These are phyloP conservation scores for Sugiyamaella lignohabitans DNA, from an alignment of 805 yeast species.

Conservation along the genomic window DNA sequence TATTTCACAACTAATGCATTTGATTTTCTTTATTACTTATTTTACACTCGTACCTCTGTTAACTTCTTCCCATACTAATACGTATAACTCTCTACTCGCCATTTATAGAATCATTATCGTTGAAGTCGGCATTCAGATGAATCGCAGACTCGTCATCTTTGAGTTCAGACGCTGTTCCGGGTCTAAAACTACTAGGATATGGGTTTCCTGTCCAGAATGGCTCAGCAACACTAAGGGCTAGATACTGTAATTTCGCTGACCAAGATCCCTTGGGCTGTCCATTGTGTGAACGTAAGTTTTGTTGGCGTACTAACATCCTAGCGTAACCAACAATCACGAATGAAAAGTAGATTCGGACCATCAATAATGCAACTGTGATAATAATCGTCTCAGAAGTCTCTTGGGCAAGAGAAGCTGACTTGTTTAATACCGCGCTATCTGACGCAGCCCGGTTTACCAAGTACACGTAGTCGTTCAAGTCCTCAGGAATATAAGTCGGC, in stretches of 20 bases:
- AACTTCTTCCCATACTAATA: too few relatives aligned
- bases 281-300: conserved; percentile 32
- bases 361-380: conserved; percentile 41
- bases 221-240: conserved; percentile 24
- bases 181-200: not conserved
- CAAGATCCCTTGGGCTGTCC: conserved; percentile 30
- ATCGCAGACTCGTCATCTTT: not conserved
- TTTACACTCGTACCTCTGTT: too few relatives aligned
- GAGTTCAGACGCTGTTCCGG: not conserved
- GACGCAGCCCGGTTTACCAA: conserved; percentile 9
- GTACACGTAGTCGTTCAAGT: not conserved
- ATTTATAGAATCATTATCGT: not conserved
- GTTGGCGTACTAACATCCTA: conserved; percentile 42
- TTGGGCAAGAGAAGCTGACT: conserved; percentile 27
- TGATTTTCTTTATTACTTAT: too few relatives aligned
- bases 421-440: conserved; percentile 10
- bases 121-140: not conserved
- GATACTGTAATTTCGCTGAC: conserved; percentile 27
- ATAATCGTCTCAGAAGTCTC: conserved; percentile 41
- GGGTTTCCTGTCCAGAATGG: conserved; percentile 31
- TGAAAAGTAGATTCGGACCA: conserved; percentile 48
- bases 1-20: too few relatives aligned
- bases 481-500: not conserved
- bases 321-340: conserved; percentile 51
- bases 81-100: not conserved